Base-by-base conservation (phyloP, 805 yeast species). In the Saturnispora saitoi region DNA sequence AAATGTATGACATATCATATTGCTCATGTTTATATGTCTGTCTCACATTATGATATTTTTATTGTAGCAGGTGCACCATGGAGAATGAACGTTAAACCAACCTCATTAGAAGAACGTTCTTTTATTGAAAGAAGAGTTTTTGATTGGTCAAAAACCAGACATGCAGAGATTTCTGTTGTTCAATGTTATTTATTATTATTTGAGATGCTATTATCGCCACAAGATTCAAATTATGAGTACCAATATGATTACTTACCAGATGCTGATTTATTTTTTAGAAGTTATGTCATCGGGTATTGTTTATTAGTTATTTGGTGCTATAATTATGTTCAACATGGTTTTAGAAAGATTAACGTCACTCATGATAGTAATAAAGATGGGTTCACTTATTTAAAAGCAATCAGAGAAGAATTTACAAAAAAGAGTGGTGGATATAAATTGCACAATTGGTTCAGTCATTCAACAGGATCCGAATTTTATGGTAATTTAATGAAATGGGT, bases 21-120 rank as follows among this genome's bases (percentile, higher is more conserved):
- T 67, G 79, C 86, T 0, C 90, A 84, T 58, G 77, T 85, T 14
- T 76, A 80, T 41, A 75, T 86, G 60, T 77, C 86, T 45, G 74
- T 83, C 28, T 81, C 85, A 48, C 87, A 85, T 53, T 81, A 84
- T 62, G 95, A 87, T 62, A 78, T 85, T 49, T 84, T 84, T 47
- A 81, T 85, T 4, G 82, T 71, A 62, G 82, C 90, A 2, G 96
- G 96, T 1, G 85, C 88, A 7, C 93, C 93, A 1, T 78, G 83
- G 66, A 75, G 89, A 57, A 81, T 84, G 81, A 84, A 78, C 57
- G 87, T 81, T 32, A 70, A 69, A 34, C 80, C 84, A 10, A 76
- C 78, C 5, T 66, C 68, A 9, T 59, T 67, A 1, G 81, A 77
- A 49, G 68, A 64, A 34, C 73, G 77, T 53, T 71, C 71, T 20